Percentiles rank a stretch among this genome's conserved stretches.
These are phyloP conservation scores for Penicillium brevicompactum DNA, from an alignment of 2,329 filamentous ascomycete species.

Conservation along the genomic window DNA sequence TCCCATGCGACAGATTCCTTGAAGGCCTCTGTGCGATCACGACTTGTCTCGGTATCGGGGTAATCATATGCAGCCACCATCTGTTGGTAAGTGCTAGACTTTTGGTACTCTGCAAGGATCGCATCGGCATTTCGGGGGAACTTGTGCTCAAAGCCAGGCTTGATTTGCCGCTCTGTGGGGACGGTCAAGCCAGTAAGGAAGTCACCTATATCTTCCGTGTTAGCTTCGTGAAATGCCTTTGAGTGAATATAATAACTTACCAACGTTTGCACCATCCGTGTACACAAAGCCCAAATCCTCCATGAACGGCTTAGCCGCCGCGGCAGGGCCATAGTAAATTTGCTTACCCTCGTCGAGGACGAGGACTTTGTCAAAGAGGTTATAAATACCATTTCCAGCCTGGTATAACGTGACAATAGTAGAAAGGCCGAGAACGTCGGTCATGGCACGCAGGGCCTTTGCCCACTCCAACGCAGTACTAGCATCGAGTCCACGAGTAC, in stretches of 20 bases:
- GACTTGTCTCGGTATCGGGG: slow-evolving; percentile 49
- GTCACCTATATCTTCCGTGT: slow-evolving; percentile 53
- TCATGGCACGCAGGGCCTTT: slow-evolving; percentile 12
- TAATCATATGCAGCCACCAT: slow-evolving; percentile 63
- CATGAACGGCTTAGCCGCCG: slow-evolving; percentile 64
- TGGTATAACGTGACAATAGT: slow-evolving; percentile 12
- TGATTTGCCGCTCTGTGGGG: slow-evolving; percentile 49
- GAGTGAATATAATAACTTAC: not conserved
- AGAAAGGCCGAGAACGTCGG: slow-evolving; percentile 8
- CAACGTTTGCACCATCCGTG: slow-evolving; percentile 58
- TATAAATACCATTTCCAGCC: slow-evolving; percentile 14
- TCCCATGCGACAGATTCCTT: slow-evolving; percentile 54
- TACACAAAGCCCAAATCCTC: slow-evolving; percentile 65
- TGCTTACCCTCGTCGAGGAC: slow-evolving; percentile 36
- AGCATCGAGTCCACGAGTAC: slow-evolving; percentile 10
- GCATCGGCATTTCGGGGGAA: slow-evolving; percentile 45
- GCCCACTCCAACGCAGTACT: slow-evolving; percentile 12
- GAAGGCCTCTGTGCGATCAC: slow-evolving; percentile 56
- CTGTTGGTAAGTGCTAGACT: slow-evolving; percentile 50
- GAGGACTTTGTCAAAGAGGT: slow-evolving; percentile 13
- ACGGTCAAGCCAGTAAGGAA: slow-evolving; percentile 68
- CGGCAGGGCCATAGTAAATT: slow-evolving; percentile 64
- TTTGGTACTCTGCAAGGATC: slow-evolving; percentile 54
- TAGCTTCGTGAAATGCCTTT: not conserved
- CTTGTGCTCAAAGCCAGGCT: slow-evolving; percentile 41